Evolutionary conservation across 2,329 filamentous ascomycete species (phyloP), one percentile per base, ranked within the genome.

Genomic region (Fusarium sp.): DNA sequence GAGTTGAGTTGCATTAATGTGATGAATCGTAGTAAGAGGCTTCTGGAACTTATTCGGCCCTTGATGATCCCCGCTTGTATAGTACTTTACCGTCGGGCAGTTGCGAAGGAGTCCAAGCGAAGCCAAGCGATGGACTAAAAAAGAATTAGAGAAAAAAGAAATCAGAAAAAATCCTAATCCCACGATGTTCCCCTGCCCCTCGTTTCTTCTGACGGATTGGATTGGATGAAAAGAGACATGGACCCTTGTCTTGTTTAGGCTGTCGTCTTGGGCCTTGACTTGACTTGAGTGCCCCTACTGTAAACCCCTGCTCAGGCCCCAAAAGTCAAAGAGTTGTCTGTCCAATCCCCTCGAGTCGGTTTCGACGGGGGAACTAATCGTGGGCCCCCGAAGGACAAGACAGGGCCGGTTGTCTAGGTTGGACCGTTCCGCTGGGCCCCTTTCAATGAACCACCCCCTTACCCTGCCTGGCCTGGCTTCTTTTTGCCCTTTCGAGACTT

Each of bases 361-460:
- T 61, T 60, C 47, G 55, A 63, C 72, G 68, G 71, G 72, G 72
- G 63, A 72, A 65, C 68, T 71, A 68, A 55, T 37, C 63, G 28
- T 68, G 59, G 58, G 50, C 58, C 61, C 63, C 68, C 61, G 68
- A 49, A 45, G 50, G 25, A 66, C 59, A 55, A 48, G 25, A 68
- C 59, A 72, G 64, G 72, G 59, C 60, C 63, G 62, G 61, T 58
- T 70, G 66, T 75, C 72, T 62, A 70, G 73, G 67, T 63, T 74
- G 73, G 71, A 75, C 73, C 72, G 62, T 72, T 74, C 61, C 59
- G 69, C 72, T 66, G 72, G 72, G 72, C 64, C 59, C 63, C 50
- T 64, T 67, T 71, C 51, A 49, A 69, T 53, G 21, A 40, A 30
- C 21, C 54, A 64, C 68, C 55, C 67, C 67, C 47, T 68, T 23